These are phyloP conservation scores for Quercus tomentella DNA, from an alignment of 331 rosid species.

Conservation along the genomic window DNA sequence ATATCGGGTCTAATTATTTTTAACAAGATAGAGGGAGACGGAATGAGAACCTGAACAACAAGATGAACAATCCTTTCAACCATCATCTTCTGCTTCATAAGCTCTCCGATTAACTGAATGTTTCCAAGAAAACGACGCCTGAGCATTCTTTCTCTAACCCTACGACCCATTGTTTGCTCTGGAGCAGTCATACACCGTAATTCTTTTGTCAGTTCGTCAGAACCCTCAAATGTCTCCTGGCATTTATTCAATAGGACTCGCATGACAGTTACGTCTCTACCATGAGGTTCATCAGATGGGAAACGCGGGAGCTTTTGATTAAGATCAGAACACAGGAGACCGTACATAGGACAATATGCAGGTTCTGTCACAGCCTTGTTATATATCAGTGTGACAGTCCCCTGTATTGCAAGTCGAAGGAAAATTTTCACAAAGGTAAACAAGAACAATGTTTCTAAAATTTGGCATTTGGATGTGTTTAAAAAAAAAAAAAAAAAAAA, in stretches of 20 bases:
- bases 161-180: constrained; percentile 76
- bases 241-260: constrained; percentile 79
- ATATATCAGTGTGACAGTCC: constrained; percentile 73
- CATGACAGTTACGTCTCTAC: constrained; percentile 78
- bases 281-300: constrained; percentile 87
- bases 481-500: not conserved
- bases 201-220: constrained; percentile 77
- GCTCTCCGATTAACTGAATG: constrained; percentile 95
- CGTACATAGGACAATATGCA: constrained; percentile 98
- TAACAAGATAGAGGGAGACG: not conserved
- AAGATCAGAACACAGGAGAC: constrained; percentile 79
- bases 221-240: constrained; percentile 98
- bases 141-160: constrained; percentile 75
- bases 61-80: constrained; percentile 92
- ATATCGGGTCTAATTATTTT: too few species aligned
- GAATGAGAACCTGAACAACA: constrained; percentile 67
- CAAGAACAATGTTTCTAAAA: not conserved
- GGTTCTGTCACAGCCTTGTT: constrained; percentile 98
- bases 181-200: constrained; percentile 74
- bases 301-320: constrained; percentile 77
- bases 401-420: constrained; percentile 55
- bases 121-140: constrained; percentile 94
- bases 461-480: not conserved
- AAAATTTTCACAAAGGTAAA: constrained; percentile 8
- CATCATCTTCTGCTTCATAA: constrained; percentile 95